Conservation (phyloP, 1,284 basidiomycete genomes). For the Porodaedalea pini region DNA sequence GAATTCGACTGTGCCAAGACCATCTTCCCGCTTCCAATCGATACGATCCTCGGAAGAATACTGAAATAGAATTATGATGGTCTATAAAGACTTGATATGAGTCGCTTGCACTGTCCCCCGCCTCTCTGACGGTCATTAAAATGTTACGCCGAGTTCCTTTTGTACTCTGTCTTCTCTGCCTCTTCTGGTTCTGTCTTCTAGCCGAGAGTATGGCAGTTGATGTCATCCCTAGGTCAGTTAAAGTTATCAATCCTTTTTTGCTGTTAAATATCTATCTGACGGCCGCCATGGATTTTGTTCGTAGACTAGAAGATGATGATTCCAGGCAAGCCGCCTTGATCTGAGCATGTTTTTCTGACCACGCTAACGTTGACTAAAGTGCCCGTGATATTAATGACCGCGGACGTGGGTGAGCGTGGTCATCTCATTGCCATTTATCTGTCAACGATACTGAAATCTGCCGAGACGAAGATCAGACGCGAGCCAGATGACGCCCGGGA, state of each 20-base stretch:
- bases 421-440: neutral
- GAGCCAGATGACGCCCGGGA: neutral
- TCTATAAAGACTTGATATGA: neutral
- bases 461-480: neutral
- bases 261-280: neutral
- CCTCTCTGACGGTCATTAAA: neutral
- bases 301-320: neutral
- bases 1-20: neutral
- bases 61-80: neutral
- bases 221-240: neutral
- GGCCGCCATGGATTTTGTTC: neutral
- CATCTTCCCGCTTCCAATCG: neutral
- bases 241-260: neutral
- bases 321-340: neutral
- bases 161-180: neutral
- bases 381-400: neutral
- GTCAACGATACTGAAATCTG: neutral
- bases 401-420: constrained; percentile 4
- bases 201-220: neutral
- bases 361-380: neutral
- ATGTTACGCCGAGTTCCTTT: neutral
- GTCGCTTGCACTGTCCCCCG: neutral
- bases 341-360: neutral
- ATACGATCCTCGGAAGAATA: neutral
- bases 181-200: neutral